phyloP scores from a whole-genome alignment of 805 yeast species.

The Cephaloascus albidus region DNA sequence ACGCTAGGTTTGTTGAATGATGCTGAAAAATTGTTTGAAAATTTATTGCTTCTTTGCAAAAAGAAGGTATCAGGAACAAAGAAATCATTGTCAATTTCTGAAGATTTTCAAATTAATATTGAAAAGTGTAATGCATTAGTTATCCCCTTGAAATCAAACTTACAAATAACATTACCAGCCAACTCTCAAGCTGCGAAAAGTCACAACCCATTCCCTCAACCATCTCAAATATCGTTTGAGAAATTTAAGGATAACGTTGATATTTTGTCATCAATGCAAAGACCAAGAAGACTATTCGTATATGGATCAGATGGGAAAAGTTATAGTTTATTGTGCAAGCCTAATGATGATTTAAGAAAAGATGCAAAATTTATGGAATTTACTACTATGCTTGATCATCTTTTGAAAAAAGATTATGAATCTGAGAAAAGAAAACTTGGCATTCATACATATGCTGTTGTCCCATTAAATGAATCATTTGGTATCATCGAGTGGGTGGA shows the following conservation, averaged over 20 bases:
- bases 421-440: conserved; percentile 63
- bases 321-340: conserved; percentile 74
- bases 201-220: conserved; percentile 35
- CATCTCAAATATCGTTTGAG: conserved; percentile 39
- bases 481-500: conserved; percentile 91
- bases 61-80: not conserved
- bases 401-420: conserved; percentile 57
- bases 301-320: conserved; percentile 70
- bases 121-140: conserved; percentile 27
- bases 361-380: conserved; percentile 93
- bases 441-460: conserved; percentile 78
- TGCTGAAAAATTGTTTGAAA: conserved; percentile 27
- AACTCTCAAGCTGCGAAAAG: conserved; percentile 29
- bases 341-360: conserved; percentile 85
- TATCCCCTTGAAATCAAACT: conserved; percentile 65
- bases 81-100: conserved; percentile 12
- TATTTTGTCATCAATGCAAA: conserved; percentile 74
- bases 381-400: conserved; percentile 74
- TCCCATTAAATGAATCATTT: conserved; percentile 76
- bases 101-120: conserved; percentile 17
- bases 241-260: conserved; percentile 60
- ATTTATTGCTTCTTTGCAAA: conserved; percentile 32
- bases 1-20: conserved; percentile 9
- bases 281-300: conserved; percentile 70
- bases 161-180: conserved; percentile 57